phyloP scores from a whole-genome alignment of 2,329 filamentous ascomycete species.

The Colletotrichum brevisporum region DNA sequence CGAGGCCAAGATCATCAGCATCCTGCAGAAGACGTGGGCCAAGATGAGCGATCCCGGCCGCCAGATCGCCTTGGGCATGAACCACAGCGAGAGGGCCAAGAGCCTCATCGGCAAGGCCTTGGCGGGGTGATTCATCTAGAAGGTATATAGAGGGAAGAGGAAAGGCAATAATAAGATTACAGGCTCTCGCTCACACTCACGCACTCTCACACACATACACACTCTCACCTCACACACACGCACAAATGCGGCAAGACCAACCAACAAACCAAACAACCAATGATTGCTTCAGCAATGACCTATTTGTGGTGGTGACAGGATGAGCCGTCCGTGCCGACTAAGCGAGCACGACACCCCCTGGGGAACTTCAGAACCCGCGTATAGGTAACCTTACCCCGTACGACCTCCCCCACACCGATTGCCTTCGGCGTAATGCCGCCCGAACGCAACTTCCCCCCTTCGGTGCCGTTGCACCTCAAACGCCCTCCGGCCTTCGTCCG shows the following conservation, averaged over 20 bases:
- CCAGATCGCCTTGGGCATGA: slow-evolving; percentile 75
- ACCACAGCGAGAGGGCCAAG: slow-evolving; percentile 74
- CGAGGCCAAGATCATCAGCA: slow-evolving; percentile 82
- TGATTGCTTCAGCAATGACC: slow-evolving; percentile 12
- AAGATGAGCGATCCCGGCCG: slow-evolving; percentile 79
- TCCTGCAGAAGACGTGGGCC: slow-evolving; percentile 80
- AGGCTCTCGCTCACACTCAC: too few species aligned
- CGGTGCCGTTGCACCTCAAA: slow-evolving; percentile 21
- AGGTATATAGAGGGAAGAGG: too few species aligned
- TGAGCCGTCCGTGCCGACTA: slow-evolving; percentile 23
- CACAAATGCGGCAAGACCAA: not conserved
- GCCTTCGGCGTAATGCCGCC: slow-evolving; percentile 34
- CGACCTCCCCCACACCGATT: slow-evolving; percentile 13
- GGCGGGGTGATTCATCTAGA: slow-evolving; percentile 18
- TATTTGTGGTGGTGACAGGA: slow-evolving; percentile 17
- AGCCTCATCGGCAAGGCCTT: slow-evolving; percentile 75
- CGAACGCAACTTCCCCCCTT: slow-evolving; percentile 26
- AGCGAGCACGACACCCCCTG: slow-evolving; percentile 24
- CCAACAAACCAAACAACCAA: slow-evolving; percentile 6
- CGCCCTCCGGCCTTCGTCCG: slow-evolving; percentile 14
- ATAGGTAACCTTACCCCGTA: slow-evolving; percentile 3
- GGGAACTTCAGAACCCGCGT: slow-evolving; percentile 6
- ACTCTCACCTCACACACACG: too few species aligned
- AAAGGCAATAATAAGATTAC: not conserved
- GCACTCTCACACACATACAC: too few species aligned